Base-by-base conservation (phyloP, 2,329 filamentous ascomycete species). In the Colletotrichum sp. region DNA sequence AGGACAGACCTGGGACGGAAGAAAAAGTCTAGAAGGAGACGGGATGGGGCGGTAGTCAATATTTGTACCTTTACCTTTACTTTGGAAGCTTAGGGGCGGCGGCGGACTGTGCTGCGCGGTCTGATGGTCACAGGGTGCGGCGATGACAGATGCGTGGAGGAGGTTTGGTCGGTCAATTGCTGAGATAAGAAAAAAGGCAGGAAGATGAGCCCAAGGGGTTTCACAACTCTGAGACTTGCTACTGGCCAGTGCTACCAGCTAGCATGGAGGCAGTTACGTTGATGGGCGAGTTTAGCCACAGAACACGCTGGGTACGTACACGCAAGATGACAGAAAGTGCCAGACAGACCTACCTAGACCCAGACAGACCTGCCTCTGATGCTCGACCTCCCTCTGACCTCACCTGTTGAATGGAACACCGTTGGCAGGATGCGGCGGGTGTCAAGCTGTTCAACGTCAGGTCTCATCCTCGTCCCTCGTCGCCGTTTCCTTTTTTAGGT, bases 51-150 rank as follows among this genome's bases (percentile, higher is more conserved):
- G 65, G 32, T 26, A 63, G 34, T 52, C 52, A 71, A 65, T 76
- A 76, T 76, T 69, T 65, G 70, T 76, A 76, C 76, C 64, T 73
- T 68, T 67, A 55, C 59, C 32, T 32, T 68, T 64, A 55, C 30
- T 62, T 32, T 62, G 30, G 4, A 62, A 59, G 64, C 66, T 59
- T 36, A 63, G 55, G 44, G 64, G 49, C 72, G 69, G 57, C 60
- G 30, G 62, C 30, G 73, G 69, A 68, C 73, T 76, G 57, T 70
- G 77, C 68, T 32, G 71, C 68, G 65, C 68, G 62, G 63, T 71
- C 69, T 66, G 64, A 63, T 76, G 76, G 72, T 77, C 72, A 76
- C 72, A 76, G 21, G 74, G 70, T 76, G 68, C 68, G 68, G 74
- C 74, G 70, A 76, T 74, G 73, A 76, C 69, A 76, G 72, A 68